Conservation (phyloP, 495 filamentous ascomycete species). For the Aspergillus conjunctus region DNA sequence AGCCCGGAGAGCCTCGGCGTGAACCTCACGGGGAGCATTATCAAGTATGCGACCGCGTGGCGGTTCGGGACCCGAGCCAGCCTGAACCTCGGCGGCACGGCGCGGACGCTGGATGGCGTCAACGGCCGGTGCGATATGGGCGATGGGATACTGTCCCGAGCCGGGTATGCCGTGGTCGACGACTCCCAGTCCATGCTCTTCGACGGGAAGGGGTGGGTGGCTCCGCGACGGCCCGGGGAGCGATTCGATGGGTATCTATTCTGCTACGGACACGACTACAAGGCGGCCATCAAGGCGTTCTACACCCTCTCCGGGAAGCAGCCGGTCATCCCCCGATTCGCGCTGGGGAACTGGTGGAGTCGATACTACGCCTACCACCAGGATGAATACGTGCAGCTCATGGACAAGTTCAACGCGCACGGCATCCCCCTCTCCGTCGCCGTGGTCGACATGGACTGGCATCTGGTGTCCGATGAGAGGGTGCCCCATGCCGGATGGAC, state of each 20-base stretch:
- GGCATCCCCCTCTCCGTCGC: constrained; percentile 56
- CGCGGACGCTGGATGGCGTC: constrained; percentile 55
- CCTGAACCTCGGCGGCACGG: constrained; percentile 52
- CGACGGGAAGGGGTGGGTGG: constrained; percentile 51
- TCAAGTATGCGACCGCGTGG: constrained; percentile 43
- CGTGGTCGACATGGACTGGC: constrained; percentile 67
- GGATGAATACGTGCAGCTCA: constrained; percentile 53
- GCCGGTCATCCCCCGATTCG: constrained; percentile 57
- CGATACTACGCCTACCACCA: constrained; percentile 56
- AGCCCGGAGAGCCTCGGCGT: constrained; percentile 45
- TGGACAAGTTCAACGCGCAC: constrained; percentile 50
- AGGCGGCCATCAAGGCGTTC: constrained; percentile 55
- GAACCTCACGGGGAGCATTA: constrained; percentile 35
- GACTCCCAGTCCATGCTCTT: constrained; percentile 62
- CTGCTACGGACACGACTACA: constrained; percentile 56
- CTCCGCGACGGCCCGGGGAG: constrained; percentile 35
- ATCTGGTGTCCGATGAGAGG: constrained; percentile 48
- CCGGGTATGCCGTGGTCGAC: constrained; percentile 52
- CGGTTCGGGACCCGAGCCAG: constrained; percentile 45
- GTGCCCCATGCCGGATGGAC: constrained; percentile 55
- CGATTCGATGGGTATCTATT: constrained; percentile 61
- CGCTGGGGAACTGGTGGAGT: constrained; percentile 66
- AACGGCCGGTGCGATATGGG: constrained; percentile 52
- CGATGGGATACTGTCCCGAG: constrained; percentile 49
- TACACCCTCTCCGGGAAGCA: constrained; percentile 58